Base-by-base conservation (phyloP, 306 rosid genomes). In the Quercus engelmannii region DNA sequence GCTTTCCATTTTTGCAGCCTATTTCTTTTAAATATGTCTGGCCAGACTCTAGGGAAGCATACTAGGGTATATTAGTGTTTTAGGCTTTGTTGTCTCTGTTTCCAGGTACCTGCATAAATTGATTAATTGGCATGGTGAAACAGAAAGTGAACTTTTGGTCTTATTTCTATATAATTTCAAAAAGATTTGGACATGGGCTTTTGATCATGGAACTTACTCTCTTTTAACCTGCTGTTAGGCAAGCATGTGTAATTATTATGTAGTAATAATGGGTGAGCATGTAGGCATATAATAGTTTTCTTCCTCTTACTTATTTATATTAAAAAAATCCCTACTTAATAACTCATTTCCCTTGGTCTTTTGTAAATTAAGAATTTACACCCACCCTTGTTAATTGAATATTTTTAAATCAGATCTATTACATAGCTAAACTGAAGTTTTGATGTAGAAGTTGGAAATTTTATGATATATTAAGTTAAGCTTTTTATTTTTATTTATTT, bases 1-100 rank as follows among this genome's bases (percentile, higher is more conserved):
- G 75, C 78, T 19, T 67, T 80, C 41, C 67, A 28, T 9, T 26
- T 23, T 73, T 62, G 73, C n/a, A 46, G 21, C 46, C 41, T 62
- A 33, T 63, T 11, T 61, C 8, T 25, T 35, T 49, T 38, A 38
- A n/a, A 10, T 4, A 26, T 73, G 55, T 33, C 14, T 7, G 49
- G 18, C 52, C 11, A 5, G 23, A 18, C 72, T 18, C 25, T 19
- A 17, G 72, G 72, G 49, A 35, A 67, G n/a, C 49, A 65, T 31
- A 1, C 46, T 3, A 65, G 71, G 71, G 23, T 65, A 21, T 14
- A 65, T 10, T 4, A 31, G 49, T 65, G 71, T 65, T 65, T 33
- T 43, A 31, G 19, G 19, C 71, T 21, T 65, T 31, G 35, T 31
- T 65, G 46, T 13, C 30, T 65, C 35, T 18, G 1, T 51, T 14